Base-by-base conservation (phyloP, 2,329 filamentous ascomycete species). In the Cladophialophora psammophila region DNA sequence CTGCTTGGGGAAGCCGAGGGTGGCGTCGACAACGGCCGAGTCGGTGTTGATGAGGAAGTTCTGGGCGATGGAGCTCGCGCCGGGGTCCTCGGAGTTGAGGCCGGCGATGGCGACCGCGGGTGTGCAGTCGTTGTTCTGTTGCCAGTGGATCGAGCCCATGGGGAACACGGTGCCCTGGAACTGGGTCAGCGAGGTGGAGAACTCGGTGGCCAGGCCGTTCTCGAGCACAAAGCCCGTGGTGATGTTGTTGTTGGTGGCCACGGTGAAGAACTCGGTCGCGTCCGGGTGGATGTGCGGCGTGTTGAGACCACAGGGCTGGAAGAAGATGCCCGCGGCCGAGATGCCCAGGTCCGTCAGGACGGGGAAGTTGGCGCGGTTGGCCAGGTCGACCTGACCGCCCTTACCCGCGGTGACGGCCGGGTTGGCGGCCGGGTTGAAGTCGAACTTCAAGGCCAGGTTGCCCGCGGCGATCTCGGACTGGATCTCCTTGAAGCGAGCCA, bases 91-190 rank as follows among this genome's bases (percentile, higher is more conserved):
- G 18, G 66, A 74, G 76, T 80, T 81, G 26, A 84, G 74, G 0
- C 76, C 74, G 1, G 81, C 80, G 26, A 83, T 78, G 66, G 82
- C 82, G 2, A 76, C 77, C 1, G 81, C 80, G 1, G 75, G 72
- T n/a, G 79, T 72, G 73, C 82, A 84, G 59, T 77, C 77, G 38
- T 78, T 74, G 75, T 84, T 84, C 77, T 83, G 79, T 71, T 84
- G 80, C 74, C 78, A 83, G 71, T 84, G 82, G 66, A 84, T 82
- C 64, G 69, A 74, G 18, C 82, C 82, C 64, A 78, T 74, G 13
- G 81, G 81, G 73, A 83, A 82, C 10, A 83, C 79, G n/a, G 82
- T 82, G 62, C 79, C 81, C 60, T 83, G 77, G 72, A 80, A 80
- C 48, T 78, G 76, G 53, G 74, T 72, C 26, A 83, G 75, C 3